Percentiles rank a stretch among this genome's conserved stretches.
phyloP scores from a whole-genome alignment of 768 basidiomycete genomes.

The Tricholomella constricta region DNA sequence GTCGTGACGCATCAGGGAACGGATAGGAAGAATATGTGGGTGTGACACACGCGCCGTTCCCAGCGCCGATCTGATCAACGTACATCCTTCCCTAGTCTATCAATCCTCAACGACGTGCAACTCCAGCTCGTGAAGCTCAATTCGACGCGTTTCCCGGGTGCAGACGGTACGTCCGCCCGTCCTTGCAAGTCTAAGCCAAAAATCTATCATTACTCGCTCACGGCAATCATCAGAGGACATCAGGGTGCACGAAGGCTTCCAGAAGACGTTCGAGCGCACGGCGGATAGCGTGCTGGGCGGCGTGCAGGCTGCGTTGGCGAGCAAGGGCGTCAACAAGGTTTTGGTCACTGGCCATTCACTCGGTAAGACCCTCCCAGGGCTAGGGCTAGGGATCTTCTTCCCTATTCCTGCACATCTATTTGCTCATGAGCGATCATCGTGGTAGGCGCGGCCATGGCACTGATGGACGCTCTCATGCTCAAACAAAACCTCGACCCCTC shows the following conservation, averaged over 20 bases:
- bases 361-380: slow-evolving; percentile 28
- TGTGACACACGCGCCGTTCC: neutral
- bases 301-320: slow-evolving; percentile 30
- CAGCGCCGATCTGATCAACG: neutral
- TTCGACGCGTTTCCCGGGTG: slow-evolving; percentile 31
- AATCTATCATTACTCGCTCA: too few species aligned
- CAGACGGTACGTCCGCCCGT: slow-evolving; percentile 22
- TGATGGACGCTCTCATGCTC: slow-evolving; percentile 45
- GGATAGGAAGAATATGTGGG: slow-evolving; percentile 31
- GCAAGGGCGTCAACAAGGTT: slow-evolving; percentile 32
- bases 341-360: slow-evolving; percentile 43
- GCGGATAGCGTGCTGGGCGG: slow-evolving; percentile 34
- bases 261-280: slow-evolving; percentile 38
- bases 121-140: slow-evolving; percentile 31
- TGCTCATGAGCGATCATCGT: too few species aligned
- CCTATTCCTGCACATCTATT: neutral
- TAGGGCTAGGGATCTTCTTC: too few species aligned
- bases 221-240: slow-evolving; percentile 24
- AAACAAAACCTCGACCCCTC: slow-evolving; percentile 35
- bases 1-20: slow-evolving; percentile 47
- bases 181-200: too few species aligned
- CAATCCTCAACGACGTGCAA: slow-evolving; percentile 37
- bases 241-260: slow-evolving; percentile 42
- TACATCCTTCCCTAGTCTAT: slow-evolving; percentile 22
- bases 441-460: slow-evolving; percentile 45